Percentiles rank a stretch among this genome's conserved stretches.
Evolutionary conservation across 768 basidiomycete species (phyloP).

Genomic region (Boletus pseudopeckii): DNA sequence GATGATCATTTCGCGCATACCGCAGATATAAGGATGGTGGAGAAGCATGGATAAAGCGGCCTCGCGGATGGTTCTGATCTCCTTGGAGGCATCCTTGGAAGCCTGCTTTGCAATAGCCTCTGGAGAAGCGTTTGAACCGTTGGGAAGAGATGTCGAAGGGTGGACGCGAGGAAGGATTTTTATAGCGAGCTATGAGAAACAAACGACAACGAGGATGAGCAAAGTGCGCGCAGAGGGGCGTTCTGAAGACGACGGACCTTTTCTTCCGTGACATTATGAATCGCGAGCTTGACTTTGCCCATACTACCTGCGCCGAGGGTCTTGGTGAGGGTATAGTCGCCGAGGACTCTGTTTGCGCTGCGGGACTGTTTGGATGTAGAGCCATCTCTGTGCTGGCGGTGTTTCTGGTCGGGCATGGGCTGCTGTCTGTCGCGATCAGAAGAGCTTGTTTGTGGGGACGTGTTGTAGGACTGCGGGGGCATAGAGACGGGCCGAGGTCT

Average conservation of each 20-base stretch:
- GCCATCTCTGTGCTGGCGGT: conserved; percentile 30
- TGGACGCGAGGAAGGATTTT: conserved; percentile 93
- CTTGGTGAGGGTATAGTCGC: conserved; percentile 95
- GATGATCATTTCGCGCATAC: conserved; percentile 98
- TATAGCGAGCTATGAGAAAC: conserved; percentile 75
- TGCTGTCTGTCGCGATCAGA: conserved; percentile 33
- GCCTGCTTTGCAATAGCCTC: conserved; percentile 75
- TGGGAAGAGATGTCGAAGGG: conserved; percentile 52
- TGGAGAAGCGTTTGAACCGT: conserved; percentile 43
- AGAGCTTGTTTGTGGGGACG: conserved; percentile 30
- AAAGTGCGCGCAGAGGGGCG: background rate
- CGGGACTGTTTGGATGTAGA: conserved; percentile 36
- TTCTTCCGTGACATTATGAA: conserved; percentile 83
- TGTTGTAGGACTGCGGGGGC: conserved; percentile 58
- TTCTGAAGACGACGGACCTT: conserved; percentile 59
- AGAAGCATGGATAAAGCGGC: conserved; percentile 93
- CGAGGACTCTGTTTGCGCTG: conserved; percentile 57
- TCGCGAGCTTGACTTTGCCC: conserved; percentile 98
- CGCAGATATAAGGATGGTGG: conserved; percentile 98
- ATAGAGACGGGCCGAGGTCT: conserved; percentile 68
- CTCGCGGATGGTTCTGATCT: conserved; percentile 93
- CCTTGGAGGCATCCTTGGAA: conserved; percentile 89
- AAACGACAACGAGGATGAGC: conserved; percentile 9
- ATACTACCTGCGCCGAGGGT: conserved; percentile 97
- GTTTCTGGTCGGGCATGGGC: conserved; percentile 27